Base-by-base conservation (phyloP, 441 rosid species). In the Arabidopsis lyrata region DNA sequence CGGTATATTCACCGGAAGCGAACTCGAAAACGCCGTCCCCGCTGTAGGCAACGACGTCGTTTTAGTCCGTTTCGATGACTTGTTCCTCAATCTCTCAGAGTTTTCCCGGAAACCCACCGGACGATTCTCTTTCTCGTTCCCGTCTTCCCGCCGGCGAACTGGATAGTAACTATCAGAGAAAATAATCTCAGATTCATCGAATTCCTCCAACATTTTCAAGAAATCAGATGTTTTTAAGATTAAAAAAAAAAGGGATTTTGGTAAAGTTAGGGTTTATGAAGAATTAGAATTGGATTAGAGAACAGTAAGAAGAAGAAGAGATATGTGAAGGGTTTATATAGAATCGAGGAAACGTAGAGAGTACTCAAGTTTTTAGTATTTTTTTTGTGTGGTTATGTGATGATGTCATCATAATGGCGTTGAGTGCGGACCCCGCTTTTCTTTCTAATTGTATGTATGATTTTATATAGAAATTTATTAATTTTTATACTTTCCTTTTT, bases 101-200 rank as follows among this genome's bases (percentile, higher is more conserved):
- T 62, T 76, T 36, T 22, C 49, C 5, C 68, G 65, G 41, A 61
- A 54, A 10, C 16, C 66, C 5, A 67, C 42, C 39, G 77, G 81
- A 38, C 31, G 65, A 32, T 72, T 77, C 36, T 32, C 67, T 31
- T 72, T 72, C 70, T 77, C 74, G 47, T 14, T 61, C 8, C 6
- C 34, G 5, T 60, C 50, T 1, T 67, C 65, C 1, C 73, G 42
- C 38, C 67, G 64, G 24, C 59, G 59, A 72, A 39, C 31, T 0
- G 77, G 60, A 6, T 54, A 66, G 60, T 27, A 71, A 32, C n/a
- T 60, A 5, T 85, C 89, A 45, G 90, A 57, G 83, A 93, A 91
- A 29, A 86, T 61, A 0, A 90, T 72, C 11, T 91, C 97, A 50
- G 97, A 91, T 81, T 93, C 98, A 41, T 89, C 88, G 60, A 85